Evolutionary conservation across 2,329 filamentous ascomycete genomes (phyloP).

Genomic region (Aspergillus floridensis): DNA sequence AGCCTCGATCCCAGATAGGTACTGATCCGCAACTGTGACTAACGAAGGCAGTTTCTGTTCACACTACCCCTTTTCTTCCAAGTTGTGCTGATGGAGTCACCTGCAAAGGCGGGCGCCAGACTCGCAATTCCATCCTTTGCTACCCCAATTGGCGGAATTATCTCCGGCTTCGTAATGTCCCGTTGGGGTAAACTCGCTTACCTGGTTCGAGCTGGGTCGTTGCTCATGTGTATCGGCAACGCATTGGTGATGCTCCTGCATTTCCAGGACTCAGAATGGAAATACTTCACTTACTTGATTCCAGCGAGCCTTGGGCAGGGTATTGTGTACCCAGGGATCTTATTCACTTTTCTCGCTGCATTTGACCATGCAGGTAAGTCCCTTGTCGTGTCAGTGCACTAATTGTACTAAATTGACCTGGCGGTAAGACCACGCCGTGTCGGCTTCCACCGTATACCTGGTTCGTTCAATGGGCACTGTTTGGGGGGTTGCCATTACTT

Average conservation of each 20-base stretch:
- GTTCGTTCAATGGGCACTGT: slow-evolving; percentile 63
- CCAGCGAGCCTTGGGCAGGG: slow-evolving; percentile 49
- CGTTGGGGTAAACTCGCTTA: slow-evolving; percentile 45
- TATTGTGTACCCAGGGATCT: slow-evolving; percentile 47
- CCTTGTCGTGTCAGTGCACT: neutral
- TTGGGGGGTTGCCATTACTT: slow-evolving; percentile 63
- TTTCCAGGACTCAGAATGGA: slow-evolving; percentile 46
- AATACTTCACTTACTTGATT: slow-evolving; percentile 46
- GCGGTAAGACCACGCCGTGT: slow-evolving; percentile 58
- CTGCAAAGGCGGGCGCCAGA: slow-evolving; percentile 45
- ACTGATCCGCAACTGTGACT: neutral
- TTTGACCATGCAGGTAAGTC: slow-evolving; percentile 59
- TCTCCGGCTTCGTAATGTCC: slow-evolving; percentile 49
- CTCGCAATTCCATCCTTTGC: slow-evolving; percentile 47
- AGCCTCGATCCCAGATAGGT: slow-evolving; percentile 8
- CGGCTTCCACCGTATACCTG: slow-evolving; percentile 62
- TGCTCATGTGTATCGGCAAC: slow-evolving; percentile 48
- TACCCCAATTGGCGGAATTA: slow-evolving; percentile 45
- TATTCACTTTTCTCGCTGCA: slow-evolving; percentile 62
- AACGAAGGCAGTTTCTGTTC: slow-evolving; percentile 44
- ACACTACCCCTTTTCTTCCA: slow-evolving; percentile 48
- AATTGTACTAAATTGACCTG: neutral
- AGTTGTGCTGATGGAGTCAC: slow-evolving; percentile 42
- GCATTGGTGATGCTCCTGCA: slow-evolving; percentile 40
- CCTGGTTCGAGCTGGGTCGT: slow-evolving; percentile 41